These are phyloP conservation scores for Pseudocercospora fuligena DNA, from an alignment of 2,329 filamentous ascomycete genomes.

Conservation along the genomic window DNA sequence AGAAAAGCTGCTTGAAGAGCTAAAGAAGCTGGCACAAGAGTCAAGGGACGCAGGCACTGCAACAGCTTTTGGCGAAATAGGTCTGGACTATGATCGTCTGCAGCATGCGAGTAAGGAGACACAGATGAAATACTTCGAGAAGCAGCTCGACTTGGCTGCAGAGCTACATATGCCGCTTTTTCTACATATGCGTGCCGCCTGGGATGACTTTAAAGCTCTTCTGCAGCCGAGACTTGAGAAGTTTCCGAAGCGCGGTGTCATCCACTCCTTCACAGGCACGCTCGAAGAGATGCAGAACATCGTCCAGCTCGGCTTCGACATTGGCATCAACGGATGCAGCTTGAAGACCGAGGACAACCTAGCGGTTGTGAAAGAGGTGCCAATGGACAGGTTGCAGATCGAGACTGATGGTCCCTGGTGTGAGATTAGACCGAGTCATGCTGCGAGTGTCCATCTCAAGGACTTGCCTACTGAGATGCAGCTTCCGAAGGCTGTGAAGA, in stretches of 20 bases:
- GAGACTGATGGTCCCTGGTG: slow-evolving; percentile 99
- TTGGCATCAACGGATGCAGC: slow-evolving; percentile 96
- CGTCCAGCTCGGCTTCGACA: slow-evolving; percentile 79
- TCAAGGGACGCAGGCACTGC: slow-evolving; percentile 65
- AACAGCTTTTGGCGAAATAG: slow-evolving; percentile 89
- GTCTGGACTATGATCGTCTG: slow-evolving; percentile 92
- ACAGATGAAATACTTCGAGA: slow-evolving; percentile 83
- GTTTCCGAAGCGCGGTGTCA: slow-evolving; percentile 74
- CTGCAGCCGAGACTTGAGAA: slow-evolving; percentile 60
- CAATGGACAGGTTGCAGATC: slow-evolving; percentile 80
- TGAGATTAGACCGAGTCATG: slow-evolving; percentile 88
- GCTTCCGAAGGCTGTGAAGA: slow-evolving; percentile 85
- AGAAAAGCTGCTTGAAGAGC: slow-evolving; percentile 59
- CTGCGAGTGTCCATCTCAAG: slow-evolving; percentile 74
- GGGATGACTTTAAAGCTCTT: slow-evolving; percentile 78
- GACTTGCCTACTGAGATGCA: slow-evolving; percentile 62
- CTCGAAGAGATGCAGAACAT: slow-evolving; percentile 81
- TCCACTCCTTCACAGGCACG: slow-evolving; percentile 94
- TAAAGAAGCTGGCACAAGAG: slow-evolving; percentile 68
- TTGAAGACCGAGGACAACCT: slow-evolving; percentile 94
- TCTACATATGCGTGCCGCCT: slow-evolving; percentile 86
- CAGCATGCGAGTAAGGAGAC: slow-evolving; percentile 78
- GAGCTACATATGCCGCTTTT: slow-evolving; percentile 84
- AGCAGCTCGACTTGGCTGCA: slow-evolving; percentile 79
- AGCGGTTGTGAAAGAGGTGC: slow-evolving; percentile 78